A percentile compares a stretch with the other conserved stretches of the same genome.
Evolutionary conservation across 2,329 filamentous ascomycete species (phyloP).

Genomic region (Alternaria tenuissima): DNA sequence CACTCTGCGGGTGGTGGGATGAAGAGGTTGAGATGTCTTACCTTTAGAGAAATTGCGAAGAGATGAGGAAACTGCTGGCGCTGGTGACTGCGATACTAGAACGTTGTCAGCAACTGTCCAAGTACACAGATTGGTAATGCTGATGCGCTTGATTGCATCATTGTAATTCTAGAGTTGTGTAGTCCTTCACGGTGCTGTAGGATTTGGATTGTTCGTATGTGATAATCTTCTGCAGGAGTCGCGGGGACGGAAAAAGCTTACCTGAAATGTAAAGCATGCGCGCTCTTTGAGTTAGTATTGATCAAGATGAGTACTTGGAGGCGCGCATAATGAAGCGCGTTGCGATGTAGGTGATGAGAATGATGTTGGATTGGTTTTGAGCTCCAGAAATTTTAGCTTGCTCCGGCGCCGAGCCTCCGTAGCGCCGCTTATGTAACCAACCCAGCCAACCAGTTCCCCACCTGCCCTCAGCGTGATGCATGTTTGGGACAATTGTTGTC

Average conservation of each 20-base stretch:
- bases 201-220: slow-evolving; percentile 65
- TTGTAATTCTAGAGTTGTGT: slow-evolving; percentile 65
- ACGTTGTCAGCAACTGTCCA: slow-evolving; percentile 28
- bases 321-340: slow-evolving; percentile 27
- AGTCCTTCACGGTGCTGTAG: slow-evolving; percentile 64
- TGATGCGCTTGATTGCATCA: slow-evolving; percentile 52
- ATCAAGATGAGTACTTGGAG: slow-evolving; percentile 14
- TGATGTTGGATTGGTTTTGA: slow-evolving; percentile 19
- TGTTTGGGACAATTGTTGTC: background rate
- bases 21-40: slow-evolving; percentile 38
- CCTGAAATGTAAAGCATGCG: slow-evolving; percentile 10
- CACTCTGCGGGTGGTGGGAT: slow-evolving; percentile 54
- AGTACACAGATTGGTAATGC: background rate
- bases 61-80: background rate
- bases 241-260: slow-evolving; percentile 24
- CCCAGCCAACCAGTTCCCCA: background rate
- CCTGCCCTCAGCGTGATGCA: background rate
- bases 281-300: slow-evolving; percentile 23
- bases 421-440: slow-evolving; percentile 27
- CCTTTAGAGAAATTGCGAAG: slow-evolving; percentile 48
- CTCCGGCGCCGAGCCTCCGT: slow-evolving; percentile 28
- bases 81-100: slow-evolving; percentile 13
- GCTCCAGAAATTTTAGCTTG: slow-evolving; percentile 38
- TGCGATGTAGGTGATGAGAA: slow-evolving; percentile 20
- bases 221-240: slow-evolving; percentile 53